These are phyloP conservation scores for Schoenoplectus triqueter DNA, from an alignment of 202 grass and related monocot genomes.

Conservation along the genomic window DNA sequence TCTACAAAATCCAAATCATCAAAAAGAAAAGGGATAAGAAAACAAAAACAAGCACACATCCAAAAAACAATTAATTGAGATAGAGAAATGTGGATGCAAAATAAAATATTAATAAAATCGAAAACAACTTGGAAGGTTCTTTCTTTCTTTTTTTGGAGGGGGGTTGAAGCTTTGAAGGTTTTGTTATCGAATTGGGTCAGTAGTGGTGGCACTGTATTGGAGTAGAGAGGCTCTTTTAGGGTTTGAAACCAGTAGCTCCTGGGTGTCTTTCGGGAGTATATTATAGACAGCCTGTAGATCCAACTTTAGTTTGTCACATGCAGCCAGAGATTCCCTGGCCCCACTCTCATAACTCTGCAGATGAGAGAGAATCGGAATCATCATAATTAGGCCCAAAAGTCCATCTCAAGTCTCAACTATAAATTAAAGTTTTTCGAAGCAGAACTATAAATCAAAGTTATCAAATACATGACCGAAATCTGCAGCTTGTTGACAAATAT, in stretches of 20 bases:
- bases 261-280: conserved; percentile 88
- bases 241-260: conserved; percentile 83
- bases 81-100: conserved; percentile 12
- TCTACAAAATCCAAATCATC: neutral
- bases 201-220: conserved; percentile 35
- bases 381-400: neutral
- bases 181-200: conserved; percentile 5
- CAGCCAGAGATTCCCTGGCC: conserved; percentile 51
- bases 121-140: conserved; percentile 13
- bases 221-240: conserved; percentile 81
- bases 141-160: neutral
- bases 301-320: conserved; percentile 69
- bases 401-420: neutral
- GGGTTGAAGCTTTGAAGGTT: neutral
- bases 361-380: conserved; percentile 28
- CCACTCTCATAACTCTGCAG: conserved; percentile 52
- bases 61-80: conserved; percentile 6
- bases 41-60: neutral
- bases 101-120: neutral
- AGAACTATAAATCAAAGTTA: conserved; percentile 16
- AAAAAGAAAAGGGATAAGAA: neutral
- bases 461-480: neutral
- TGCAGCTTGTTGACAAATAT: neutral
- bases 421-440: neutral
- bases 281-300: conserved; percentile 64